A percentile compares a stretch with the other conserved stretches of the same genome.
Conservation (phyloP, 768 basidiomycete genomes). For the Boletus sp. region DNA sequence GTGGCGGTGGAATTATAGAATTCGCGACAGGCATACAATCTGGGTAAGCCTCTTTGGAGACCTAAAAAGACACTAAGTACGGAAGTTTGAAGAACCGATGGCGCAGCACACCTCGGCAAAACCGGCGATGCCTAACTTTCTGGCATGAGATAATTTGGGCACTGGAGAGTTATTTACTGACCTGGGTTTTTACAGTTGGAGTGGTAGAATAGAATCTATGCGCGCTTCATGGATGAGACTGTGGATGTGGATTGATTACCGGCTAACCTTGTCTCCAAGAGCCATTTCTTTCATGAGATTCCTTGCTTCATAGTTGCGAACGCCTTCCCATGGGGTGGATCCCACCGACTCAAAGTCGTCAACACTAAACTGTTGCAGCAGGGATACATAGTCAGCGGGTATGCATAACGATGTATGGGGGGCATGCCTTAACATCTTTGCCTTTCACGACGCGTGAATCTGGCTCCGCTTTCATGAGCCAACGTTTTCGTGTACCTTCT, state of each 20-base stretch:
- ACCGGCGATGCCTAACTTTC: slow-evolving; percentile 63
- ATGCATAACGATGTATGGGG: not conserved
- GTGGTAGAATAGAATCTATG: slow-evolving; percentile 80
- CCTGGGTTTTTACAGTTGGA: slow-evolving; percentile 85
- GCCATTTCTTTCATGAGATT: slow-evolving; percentile 85
- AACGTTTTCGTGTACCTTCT: slow-evolving; percentile 33
- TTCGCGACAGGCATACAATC: slow-evolving; percentile 58
- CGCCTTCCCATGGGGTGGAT: slow-evolving; percentile 85
- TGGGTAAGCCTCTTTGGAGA: slow-evolving; percentile 83
- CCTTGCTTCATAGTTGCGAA: slow-evolving; percentile 77
- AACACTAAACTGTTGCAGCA: slow-evolving; percentile 66
- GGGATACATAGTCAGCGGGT: not conserved
- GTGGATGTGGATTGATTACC: not conserved
- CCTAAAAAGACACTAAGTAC: slow-evolving; percentile 38
- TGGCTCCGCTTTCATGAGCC: slow-evolving; percentile 88
- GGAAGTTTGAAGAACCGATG: not conserved
- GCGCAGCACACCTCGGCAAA: slow-evolving; percentile 68
- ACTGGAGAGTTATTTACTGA: slow-evolving; percentile 26
- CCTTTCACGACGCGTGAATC: slow-evolving; percentile 83
- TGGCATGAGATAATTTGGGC: slow-evolving; percentile 6
- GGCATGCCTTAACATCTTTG: slow-evolving; percentile 74
- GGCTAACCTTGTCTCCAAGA: slow-evolving; percentile 64
- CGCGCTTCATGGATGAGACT: not conserved
- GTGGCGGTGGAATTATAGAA: slow-evolving; percentile 1
- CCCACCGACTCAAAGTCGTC: slow-evolving; percentile 76